A percentile compares a stretch with the other conserved stretches of the same genome.
Conservation (phyloP, 1,139 yeast species). For the Magnusiomyces suaveolens region DNA sequence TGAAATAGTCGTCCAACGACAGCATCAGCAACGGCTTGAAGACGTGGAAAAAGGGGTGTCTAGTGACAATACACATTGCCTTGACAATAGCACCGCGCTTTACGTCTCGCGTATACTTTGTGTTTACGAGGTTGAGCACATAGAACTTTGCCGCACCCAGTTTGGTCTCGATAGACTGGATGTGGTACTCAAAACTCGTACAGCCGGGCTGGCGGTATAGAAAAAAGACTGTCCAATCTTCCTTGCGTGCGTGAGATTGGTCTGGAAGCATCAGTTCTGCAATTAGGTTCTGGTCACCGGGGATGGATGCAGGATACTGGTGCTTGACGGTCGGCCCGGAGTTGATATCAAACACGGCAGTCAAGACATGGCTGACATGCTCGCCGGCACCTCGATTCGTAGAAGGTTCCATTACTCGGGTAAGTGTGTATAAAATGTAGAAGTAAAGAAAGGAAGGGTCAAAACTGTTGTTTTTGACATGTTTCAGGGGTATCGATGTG, state of each 20-base stretch:
- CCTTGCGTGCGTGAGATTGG: conserved; percentile 50
- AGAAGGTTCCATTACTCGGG: not conserved
- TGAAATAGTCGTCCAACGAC: conserved; percentile 40
- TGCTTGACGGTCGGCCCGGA: conserved; percentile 48
- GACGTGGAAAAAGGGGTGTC: conserved; percentile 44
- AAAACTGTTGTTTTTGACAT: no score
- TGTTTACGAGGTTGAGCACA: conserved; percentile 48
- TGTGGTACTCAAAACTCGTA: conserved; percentile 25
- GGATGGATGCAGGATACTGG: conserved; percentile 39
- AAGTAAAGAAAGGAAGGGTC: no score
- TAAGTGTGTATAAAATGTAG: not conserved
- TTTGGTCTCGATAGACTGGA: conserved; percentile 21
- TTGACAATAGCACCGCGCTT: conserved; percentile 50
- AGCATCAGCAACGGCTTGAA: conserved; percentile 50
- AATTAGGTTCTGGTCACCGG: conserved; percentile 11
- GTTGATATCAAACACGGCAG: conserved; percentile 54
- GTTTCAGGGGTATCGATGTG: no score
- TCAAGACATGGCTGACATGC: conserved; percentile 31
- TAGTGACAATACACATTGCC: conserved; percentile 46
- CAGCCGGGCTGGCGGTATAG: conserved; percentile 34
- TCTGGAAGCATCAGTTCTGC: conserved; percentile 62
- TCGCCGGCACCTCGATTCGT: not conserved
- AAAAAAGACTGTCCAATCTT: conserved; percentile 52
- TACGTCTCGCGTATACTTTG: conserved; percentile 39
- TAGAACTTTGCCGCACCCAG: conserved; percentile 38